These are phyloP conservation scores for Malassezia sp. DNA, from an alignment of 1,284 basidiomycete genomes.

Conservation along the genomic window DNA sequence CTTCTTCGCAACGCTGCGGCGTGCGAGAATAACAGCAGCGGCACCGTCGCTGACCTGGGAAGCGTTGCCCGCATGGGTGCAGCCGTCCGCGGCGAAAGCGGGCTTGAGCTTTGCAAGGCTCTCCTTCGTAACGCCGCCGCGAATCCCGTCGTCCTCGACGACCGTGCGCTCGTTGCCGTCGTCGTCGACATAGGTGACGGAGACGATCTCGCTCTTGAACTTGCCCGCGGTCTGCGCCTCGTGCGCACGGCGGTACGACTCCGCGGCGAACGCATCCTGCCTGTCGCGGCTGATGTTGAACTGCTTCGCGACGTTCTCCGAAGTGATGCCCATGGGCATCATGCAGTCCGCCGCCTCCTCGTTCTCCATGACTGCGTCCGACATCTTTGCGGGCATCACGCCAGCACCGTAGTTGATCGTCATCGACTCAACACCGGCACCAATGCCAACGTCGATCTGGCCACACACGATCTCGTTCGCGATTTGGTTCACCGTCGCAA, in stretches of 20 bases:
- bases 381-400: conserved; percentile 63
- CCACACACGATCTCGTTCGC: conserved; percentile 65
- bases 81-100: conserved; percentile 75
- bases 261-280: conserved; percentile 77
- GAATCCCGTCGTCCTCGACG: conserved; percentile 77
- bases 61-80: conserved; percentile 81
- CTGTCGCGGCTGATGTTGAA: conserved; percentile 61
- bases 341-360: conserved; percentile 81
- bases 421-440: conserved; percentile 93
- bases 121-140: conserved; percentile 72
- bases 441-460: conserved; percentile 70
- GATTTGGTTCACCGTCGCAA: conserved; percentile 78
- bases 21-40: conserved; percentile 78
- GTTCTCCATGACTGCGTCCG: conserved; percentile 65
- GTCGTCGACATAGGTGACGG: conserved; percentile 68
- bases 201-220: conserved; percentile 83
- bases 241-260: conserved; percentile 71
- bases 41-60: conserved; percentile 96
- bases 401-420: conserved; percentile 57
- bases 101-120: conserved; percentile 82
- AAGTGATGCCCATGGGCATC: conserved; percentile 91
- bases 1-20: conserved; percentile 73
- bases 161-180: conserved; percentile 68
- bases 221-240: conserved; percentile 76
- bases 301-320: conserved; percentile 80